phyloP scores from a whole-genome alignment of 2,329 filamentous ascomycete species.

The Elsinoe fawcettii region DNA sequence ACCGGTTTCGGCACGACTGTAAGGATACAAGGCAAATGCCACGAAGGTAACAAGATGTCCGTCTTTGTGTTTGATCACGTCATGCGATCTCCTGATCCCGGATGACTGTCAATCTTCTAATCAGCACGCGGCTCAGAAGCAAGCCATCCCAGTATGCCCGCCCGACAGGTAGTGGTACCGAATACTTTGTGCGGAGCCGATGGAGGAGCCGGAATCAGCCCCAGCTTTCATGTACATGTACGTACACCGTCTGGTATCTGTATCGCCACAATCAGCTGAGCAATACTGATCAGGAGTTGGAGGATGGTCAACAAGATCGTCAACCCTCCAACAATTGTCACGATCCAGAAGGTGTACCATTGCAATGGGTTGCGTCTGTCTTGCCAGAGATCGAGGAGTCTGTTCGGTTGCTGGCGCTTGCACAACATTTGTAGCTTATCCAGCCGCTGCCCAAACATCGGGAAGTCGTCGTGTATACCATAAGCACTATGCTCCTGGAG shows the following conservation, averaged over 20 bases:
- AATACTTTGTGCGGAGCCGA: too few relatives aligned
- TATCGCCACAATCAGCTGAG: not conserved
- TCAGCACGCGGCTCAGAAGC: too few relatives aligned
- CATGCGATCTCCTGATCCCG: too few relatives aligned
- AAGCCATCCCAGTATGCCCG: too few relatives aligned
- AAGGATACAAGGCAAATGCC: too few relatives aligned
- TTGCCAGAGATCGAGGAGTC: not conserved
- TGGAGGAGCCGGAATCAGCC: too few relatives aligned
- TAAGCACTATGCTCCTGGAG: not conserved
- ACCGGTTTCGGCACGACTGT: too few relatives aligned
- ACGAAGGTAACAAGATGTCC: too few relatives aligned
- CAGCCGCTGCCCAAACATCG: not conserved
- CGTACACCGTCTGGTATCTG: not conserved
- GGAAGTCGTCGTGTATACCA: not conserved
- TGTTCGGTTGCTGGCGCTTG: not conserved
- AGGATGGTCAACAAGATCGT: not conserved
- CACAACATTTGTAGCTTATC: not conserved
- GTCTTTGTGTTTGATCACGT: too few relatives aligned
- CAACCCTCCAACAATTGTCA: not conserved
- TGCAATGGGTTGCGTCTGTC: not conserved
- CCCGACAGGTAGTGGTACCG: too few relatives aligned
- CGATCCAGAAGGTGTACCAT: not conserved
- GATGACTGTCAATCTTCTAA: too few relatives aligned
- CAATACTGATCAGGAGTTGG: not conserved
- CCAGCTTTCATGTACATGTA: too few relatives aligned